Conservation (phyloP, 495 filamentous ascomycete species). For the Cairneyella variabilis region DNA sequence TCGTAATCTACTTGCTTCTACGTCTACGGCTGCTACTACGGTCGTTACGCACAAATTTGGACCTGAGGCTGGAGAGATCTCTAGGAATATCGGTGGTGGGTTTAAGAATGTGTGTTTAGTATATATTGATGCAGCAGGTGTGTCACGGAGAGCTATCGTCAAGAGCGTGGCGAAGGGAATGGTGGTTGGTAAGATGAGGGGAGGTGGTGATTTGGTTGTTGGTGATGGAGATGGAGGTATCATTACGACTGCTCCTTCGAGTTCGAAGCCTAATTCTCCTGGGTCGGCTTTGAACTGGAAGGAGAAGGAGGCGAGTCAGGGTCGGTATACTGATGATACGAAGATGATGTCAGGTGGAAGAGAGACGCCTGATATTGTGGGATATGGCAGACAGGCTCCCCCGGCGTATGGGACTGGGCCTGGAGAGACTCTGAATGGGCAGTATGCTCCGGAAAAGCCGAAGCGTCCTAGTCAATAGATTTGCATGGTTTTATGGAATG, state of each 20-base stretch:
- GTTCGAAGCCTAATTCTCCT: no score
- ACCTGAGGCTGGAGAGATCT: slow-evolving; percentile 71
- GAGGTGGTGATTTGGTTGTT: slow-evolving; percentile 82
- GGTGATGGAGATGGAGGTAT: slow-evolving; percentile 72
- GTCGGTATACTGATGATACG: slow-evolving; percentile 20
- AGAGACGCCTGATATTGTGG: slow-evolving; percentile 28
- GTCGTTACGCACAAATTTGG: slow-evolving; percentile 85
- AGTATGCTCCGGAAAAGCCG: slow-evolving; percentile 1
- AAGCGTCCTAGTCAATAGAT: background rate
- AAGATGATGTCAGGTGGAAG: slow-evolving; percentile 25
- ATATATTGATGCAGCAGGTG: slow-evolving; percentile 95
- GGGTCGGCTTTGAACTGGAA: slow-evolving; percentile 16
- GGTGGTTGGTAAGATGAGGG: slow-evolving; percentile 84
- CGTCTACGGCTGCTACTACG: slow-evolving; percentile 70
- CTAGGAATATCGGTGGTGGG: slow-evolving; percentile 70
- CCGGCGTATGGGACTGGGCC: slow-evolving; percentile 28
- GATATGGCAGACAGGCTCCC: slow-evolving; percentile 34
- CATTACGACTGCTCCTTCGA: slow-evolving; percentile 19
- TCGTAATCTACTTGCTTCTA: slow-evolving; percentile 65
- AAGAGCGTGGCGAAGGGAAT: slow-evolving; percentile 97
- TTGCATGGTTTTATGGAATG: background rate
- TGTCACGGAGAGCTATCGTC: slow-evolving; percentile 80
- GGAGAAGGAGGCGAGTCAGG: slow-evolving; percentile 20
- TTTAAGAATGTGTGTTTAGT: slow-evolving; percentile 95
- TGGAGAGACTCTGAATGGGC: slow-evolving; percentile 29